Percentiles rank a stretch among this genome's conserved stretches.
phyloP scores from a whole-genome alignment of 208 protist species.

The Wallacemonas sp. region DNA sequence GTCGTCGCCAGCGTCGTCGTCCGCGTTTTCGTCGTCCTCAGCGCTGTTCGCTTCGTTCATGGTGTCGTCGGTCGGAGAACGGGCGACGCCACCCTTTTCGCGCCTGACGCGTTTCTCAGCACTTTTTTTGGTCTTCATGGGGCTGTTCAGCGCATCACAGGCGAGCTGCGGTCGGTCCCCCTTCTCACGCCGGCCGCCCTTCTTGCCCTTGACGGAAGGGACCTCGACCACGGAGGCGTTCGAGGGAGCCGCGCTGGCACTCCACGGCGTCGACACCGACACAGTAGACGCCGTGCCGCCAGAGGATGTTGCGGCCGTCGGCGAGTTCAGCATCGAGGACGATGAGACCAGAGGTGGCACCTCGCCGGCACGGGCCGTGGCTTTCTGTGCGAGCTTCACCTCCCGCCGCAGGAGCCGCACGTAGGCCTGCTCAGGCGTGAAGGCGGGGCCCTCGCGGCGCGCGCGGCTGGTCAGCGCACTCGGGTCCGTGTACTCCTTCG shows the following conservation, averaged over 20 bases:
- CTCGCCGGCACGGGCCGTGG: neutral
- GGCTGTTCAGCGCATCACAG: neutral
- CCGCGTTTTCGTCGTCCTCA: neutral
- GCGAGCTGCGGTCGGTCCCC: neutral
- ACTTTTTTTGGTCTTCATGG: neutral
- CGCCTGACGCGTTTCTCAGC: neutral
- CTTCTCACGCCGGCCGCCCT: neutral
- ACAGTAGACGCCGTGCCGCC: no score
- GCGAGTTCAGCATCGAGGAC: neutral
- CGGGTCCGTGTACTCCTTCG: constrained; percentile 13
- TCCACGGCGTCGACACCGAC: no score
- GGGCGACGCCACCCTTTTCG: neutral
- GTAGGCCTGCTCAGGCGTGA: constrained; percentile 10
- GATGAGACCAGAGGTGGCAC: neutral
- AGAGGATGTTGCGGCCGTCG: neutral
- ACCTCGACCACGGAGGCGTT: neutral
- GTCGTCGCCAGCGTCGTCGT: constrained; percentile 4
- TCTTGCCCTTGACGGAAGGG: neutral
- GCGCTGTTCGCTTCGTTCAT: neutral
- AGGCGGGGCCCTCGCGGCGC: neutral
- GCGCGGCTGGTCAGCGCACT: neutral
- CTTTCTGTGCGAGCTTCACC: constrained; percentile 1
- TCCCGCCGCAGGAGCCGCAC: constrained; percentile 8
- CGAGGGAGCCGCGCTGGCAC: neutral
- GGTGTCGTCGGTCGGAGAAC: neutral